Evolutionary conservation across 2,329 filamentous ascomycete genomes (phyloP).

Genomic region (Blumeria hordei): DNA sequence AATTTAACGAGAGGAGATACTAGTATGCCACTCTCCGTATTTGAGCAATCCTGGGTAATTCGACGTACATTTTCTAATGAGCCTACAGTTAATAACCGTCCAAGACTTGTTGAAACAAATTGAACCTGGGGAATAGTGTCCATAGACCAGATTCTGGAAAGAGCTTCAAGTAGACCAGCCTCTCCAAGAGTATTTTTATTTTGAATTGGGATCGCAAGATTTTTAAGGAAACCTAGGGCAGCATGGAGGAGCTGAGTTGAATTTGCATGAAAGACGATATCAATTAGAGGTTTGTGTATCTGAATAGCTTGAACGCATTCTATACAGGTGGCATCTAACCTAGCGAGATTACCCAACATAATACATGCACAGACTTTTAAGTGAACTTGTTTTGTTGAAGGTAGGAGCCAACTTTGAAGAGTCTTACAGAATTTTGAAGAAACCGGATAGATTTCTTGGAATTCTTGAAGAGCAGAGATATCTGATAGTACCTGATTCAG

Average conservation of each 20-base stretch:
- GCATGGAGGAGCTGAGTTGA: constrained; percentile 31
- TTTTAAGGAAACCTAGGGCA: constrained; percentile 35
- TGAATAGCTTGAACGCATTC: constrained; percentile 24
- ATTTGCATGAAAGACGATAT: constrained; percentile 19
- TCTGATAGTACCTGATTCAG: constrained; percentile 28
- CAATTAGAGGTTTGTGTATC: constrained; percentile 21
- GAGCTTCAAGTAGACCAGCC: constrained; percentile 21
- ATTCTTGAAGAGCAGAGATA: constrained; percentile 24
- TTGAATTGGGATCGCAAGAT: constrained; percentile 30
- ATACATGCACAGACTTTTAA: constrained; percentile 35
- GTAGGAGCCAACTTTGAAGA: constrained; percentile 24
- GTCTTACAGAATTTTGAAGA: constrained; percentile 19
- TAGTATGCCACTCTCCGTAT: constrained; percentile 15
- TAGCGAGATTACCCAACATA: constrained; percentile 34
- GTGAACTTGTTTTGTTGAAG: constrained; percentile 14
- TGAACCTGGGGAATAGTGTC: constrained; percentile 32
- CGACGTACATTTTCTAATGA: constrained; percentile 26
- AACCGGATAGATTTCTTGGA: constrained; percentile 20
- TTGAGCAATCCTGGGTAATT: constrained; percentile 20
- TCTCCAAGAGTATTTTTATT: constrained; percentile 29
- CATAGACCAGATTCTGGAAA: constrained; percentile 29
- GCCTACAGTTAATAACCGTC: constrained; percentile 29
- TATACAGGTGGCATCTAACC: constrained; percentile 28
- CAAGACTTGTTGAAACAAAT: constrained; percentile 32
- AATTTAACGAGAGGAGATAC: constrained; percentile 19